Base-by-base conservation (phyloP, 352 stramenopile species). In the Thalassiosira allenii region DNA sequence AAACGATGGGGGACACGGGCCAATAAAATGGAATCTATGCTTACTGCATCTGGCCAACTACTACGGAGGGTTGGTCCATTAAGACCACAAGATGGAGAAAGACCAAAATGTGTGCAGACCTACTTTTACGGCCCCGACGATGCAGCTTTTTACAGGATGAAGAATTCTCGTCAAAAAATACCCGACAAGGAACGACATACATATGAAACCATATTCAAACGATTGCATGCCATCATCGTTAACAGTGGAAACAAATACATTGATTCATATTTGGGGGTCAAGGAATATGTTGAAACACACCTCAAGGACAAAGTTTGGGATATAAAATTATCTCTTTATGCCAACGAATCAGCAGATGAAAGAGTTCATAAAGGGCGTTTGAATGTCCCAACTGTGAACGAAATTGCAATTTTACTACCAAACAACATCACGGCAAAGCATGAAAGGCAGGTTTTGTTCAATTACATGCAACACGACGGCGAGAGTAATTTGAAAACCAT, bases 71-170 rank as follows among this genome's bases (percentile, higher is more conserved):
- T 63, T 12, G 54, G 54, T 9, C 54, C 54, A 23, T 63, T 63
- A 29, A 17, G 27, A 34, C 54, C 22, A 17, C 32, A 41, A 22
- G 2, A 63, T 43, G 54, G 54, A 34, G 22, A 34, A 6, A 63
- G 25, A 23, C 54, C 54, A 3, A 63, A 33, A 41, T 32, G 54
- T 23, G 40, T 54, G 4, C 59, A 69, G n/a, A n/a, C 30, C n/a
- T 56, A 54, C 32, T 69, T 69, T 33, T 69, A 69, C 30, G 59
- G 59, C 25, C 32, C 22, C 20, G 33, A 49, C 30, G 59, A 69
- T 30, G 33, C 59, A 12, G 30, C 59, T 23, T 11, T 23, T 22
- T 51, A 51, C 4, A 23, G 59, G 14, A 33, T 51, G 25, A 27
- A 23, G 23, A 69, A 69, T 56, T 14, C 30, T n/a, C n/a, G n/a